Evolutionary conservation across 441 rosid genomes (phyloP).

Genomic region (Sinapis alba): DNA sequence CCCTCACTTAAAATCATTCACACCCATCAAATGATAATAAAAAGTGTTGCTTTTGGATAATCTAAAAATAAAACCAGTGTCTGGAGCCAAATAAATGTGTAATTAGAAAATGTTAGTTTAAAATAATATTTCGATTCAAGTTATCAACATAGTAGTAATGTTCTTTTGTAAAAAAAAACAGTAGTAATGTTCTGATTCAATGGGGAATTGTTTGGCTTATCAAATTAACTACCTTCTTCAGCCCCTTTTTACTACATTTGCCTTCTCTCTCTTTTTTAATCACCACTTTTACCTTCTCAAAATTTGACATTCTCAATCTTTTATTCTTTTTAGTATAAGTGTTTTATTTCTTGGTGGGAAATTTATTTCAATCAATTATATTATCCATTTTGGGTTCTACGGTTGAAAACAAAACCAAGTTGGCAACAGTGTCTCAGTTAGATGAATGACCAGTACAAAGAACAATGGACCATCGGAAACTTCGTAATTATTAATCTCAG

Average conservation of each 20-base stretch:
- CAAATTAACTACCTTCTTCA: slow-evolving; percentile 8
- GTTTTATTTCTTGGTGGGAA: slow-evolving; percentile 9
- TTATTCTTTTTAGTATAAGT: not conserved
- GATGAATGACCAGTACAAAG: slow-evolving; percentile 17
- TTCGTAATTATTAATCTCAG: not conserved
- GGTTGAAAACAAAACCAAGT: slow-evolving; percentile 29
- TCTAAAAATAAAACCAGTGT: not conserved
- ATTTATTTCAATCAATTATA: slow-evolving; percentile 22
- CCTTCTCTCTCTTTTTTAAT: not conserved
- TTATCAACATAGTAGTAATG: not conserved
- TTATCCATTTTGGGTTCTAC: slow-evolving; percentile 16
- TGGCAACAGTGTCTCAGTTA: slow-evolving; percentile 10
- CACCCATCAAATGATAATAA: slow-evolving; percentile 42
- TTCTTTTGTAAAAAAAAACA: too few relatives aligned
- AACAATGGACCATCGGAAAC: slow-evolving; percentile 16
- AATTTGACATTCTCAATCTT: slow-evolving; percentile 13
- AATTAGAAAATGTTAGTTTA: not conserved
- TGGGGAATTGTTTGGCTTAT: slow-evolving; percentile 3
- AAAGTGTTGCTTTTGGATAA: not conserved
- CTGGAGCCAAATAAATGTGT: slow-evolving; percentile 16
- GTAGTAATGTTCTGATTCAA: not conserved
- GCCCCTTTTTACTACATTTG: not conserved
- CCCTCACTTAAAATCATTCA: slow-evolving; percentile 47
- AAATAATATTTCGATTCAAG: not conserved
- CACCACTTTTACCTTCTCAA: not conserved